Evolutionary conservation across 257 asterid species (phyloP).

Genomic region (Rehmannia glutinosa): DNA sequence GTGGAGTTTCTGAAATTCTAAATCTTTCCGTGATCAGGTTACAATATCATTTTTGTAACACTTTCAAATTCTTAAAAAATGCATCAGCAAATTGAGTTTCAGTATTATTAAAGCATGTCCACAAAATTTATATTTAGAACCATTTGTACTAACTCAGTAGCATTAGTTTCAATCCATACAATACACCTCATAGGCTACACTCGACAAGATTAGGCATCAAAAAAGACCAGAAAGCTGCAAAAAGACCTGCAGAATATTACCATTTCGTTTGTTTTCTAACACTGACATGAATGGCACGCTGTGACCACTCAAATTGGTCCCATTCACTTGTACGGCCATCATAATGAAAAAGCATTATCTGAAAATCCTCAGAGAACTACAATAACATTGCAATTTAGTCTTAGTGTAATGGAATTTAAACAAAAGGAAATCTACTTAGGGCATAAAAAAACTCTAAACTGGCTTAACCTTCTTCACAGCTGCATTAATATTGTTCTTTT

Average conservation of each 20-base stretch:
- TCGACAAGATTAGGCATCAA: not conserved
- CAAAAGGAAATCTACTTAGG: not conserved
- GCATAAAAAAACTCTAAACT: slow-evolving; percentile 11
- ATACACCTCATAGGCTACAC: not conserved
- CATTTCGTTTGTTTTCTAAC: slow-evolving; percentile 90
- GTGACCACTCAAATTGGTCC: slow-evolving; percentile 99
- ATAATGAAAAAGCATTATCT: slow-evolving; percentile 94
- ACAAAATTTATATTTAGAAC: not conserved
- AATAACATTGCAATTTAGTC: slow-evolving; percentile 15
- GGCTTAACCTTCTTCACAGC: slow-evolving; percentile 81
- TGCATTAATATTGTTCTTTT: slow-evolving; percentile 64
- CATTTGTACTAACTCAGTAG: not conserved
- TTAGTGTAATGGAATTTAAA: slow-evolving; percentile 16
- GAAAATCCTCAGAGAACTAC: slow-evolving; percentile 94
- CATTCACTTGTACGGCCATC: slow-evolving; percentile 94
- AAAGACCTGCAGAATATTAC: slow-evolving; percentile 32
- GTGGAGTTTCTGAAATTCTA: not conserved
- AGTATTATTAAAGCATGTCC: slow-evolving; percentile 3
- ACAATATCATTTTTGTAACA: not conserved
- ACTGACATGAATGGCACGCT: slow-evolving; percentile 88
- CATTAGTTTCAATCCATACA: not conserved
- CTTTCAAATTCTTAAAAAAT: not conserved
- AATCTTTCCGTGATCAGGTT: not conserved
- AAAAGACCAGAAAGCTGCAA: slow-evolving; percentile 5
- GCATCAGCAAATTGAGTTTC: not conserved